Base-by-base conservation (phyloP, 768 basidiomycete genomes). In the Nidularia sp. region DNA sequence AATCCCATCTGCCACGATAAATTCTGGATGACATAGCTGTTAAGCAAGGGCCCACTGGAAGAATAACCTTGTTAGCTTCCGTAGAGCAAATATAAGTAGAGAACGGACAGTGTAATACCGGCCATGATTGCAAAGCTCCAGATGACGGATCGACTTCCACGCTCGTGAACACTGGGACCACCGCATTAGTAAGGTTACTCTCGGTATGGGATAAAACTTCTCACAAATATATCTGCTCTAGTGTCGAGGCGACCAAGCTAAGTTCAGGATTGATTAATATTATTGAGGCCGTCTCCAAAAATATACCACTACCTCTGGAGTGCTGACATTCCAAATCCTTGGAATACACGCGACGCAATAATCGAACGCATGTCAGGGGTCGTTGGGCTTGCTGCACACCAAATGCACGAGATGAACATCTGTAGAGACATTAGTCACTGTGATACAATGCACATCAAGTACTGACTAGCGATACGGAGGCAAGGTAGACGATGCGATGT, bases 61-160 rank as follows among this genome's bases (percentile, higher is more conserved):
- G 9, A 29, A 9, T 10, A 36, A 33, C 8, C 51, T 35, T 10
- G 50, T 45, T n/a, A 32, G 41, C 33, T 29, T 5, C 15, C 6
- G 41, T 45, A 35, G 1, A 15, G 36, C 8, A n/a, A 25, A 5
- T 22, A 33, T 9, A 39, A 33, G 7, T n/a, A n/a, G 6, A 43
- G 5, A 35, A 52, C 25, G 22, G 49, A 73, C 72, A 74, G 50
- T 5, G 74, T 74, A 36, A 73, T 75, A 0, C 73, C 72, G 18
- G 72, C 62, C 63, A 75, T 66, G 34, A 78, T 71, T 0, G 74
- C 64, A 48, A 77, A 77, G 47, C 70, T 71, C 76, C 75, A 77
- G 10, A 75, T 70, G 8, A 74, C 71, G 1, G 70, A 59, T 25
- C 75, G 65, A 47, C 72, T 66, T 9, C 75, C 75, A 42, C 76